Base-by-base conservation (phyloP, 2,329 filamentous ascomycete species). In the Verticillium albo-atrum region DNA sequence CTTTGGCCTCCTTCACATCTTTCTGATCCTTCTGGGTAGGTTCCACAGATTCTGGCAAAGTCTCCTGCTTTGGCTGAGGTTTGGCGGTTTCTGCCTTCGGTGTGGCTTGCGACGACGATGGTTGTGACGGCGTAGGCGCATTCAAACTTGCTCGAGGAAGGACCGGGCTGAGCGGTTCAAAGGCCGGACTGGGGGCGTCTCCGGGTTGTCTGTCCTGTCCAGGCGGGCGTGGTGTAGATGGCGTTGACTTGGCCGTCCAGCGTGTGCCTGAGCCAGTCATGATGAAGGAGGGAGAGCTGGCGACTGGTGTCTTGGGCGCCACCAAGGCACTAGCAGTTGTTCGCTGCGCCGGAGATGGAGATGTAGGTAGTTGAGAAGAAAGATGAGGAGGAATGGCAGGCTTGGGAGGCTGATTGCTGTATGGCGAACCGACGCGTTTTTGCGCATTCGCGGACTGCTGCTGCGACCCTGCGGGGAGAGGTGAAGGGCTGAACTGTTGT, bases 121-220 rank as follows among this genome's bases (percentile, higher is more conserved):
- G 57, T 58, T 73, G 65, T 63, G 73, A 62, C 37, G 70, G 66
- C 50, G 71, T 72, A 20, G 42, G 7, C 14, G 42, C 42, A 20
- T 74, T 69, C 15, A 77, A 61, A 17, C 75, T 72, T 34, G 75
- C 70, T 54, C 74, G 68, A 30, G 71, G 72, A 51, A 73, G 68
- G 1, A 82, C 75, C 2, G 85, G 86, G 62, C 85, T 88, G 4
- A 87, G 74, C 0, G 84, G 84, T 64, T 89, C 86, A 60, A 76
- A 80, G 3, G 79, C 77, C 3, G 86, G 86, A 60, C 82, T 83
- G 34, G 77, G 75, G 17, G 76, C 70, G 54, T 79, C 77, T 20
- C 60, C 65, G 27, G 42, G 10, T n/a, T n/a, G 42, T 47, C 42
- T n/a, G 20, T 42, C 55, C 27, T 34, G 35, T 12, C 65, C 61